phyloP scores from a whole-genome alignment of 2,329 filamentous ascomycete species.

The Incumbomyces lentus region DNA sequence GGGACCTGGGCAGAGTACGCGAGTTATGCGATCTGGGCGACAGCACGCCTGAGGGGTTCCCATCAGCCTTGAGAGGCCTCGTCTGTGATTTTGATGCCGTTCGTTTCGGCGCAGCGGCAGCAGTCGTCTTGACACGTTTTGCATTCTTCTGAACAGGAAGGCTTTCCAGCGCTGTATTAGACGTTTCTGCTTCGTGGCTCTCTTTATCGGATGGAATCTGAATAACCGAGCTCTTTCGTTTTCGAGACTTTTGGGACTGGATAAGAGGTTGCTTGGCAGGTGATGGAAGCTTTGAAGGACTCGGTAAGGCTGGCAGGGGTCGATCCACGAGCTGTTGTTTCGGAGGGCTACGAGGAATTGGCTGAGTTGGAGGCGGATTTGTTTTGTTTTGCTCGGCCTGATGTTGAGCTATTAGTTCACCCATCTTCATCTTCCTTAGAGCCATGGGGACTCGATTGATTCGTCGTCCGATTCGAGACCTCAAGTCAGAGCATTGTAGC shows the following conservation, averaged over 20 bases:
- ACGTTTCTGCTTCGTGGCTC: constrained; percentile 39
- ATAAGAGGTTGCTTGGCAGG: constrained; percentile 3
- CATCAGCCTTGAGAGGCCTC: constrained; percentile 5
- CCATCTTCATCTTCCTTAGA: constrained; percentile 70
- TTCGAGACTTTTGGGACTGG: constrained; percentile 14
- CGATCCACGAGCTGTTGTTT: constrained; percentile 13
- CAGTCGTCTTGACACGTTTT: constrained; percentile 33
- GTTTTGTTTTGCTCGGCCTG: constrained; percentile 32
- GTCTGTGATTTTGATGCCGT: constrained; percentile 25
- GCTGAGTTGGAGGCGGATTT: constrained; percentile 24
- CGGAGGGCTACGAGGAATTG: constrained; percentile 9
- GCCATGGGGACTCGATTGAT: constrained; percentile 80
- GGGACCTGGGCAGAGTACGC: constrained; percentile 52
- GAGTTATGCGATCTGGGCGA: constrained; percentile 79
- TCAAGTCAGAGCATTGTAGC: constrained; percentile 73
- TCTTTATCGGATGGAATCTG: constrained; percentile 56
- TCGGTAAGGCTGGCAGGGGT: constrained; percentile 23
- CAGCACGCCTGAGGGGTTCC: constrained; percentile 49
- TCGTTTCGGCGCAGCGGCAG: constrained; percentile 32
- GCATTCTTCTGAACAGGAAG: constrained; percentile 61
- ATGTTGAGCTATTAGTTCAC: constrained; percentile 48
- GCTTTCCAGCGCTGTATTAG: constrained; percentile 29
- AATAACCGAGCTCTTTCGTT: constrained; percentile 22
- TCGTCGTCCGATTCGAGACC: constrained; percentile 80
- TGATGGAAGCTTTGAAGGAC: constrained; percentile 14